Evolutionary conservation across 2,329 filamentous ascomycete species (phyloP), one percentile per base, ranked within the genome.

Genomic region (Cladophialophora chaetospira): DNA sequence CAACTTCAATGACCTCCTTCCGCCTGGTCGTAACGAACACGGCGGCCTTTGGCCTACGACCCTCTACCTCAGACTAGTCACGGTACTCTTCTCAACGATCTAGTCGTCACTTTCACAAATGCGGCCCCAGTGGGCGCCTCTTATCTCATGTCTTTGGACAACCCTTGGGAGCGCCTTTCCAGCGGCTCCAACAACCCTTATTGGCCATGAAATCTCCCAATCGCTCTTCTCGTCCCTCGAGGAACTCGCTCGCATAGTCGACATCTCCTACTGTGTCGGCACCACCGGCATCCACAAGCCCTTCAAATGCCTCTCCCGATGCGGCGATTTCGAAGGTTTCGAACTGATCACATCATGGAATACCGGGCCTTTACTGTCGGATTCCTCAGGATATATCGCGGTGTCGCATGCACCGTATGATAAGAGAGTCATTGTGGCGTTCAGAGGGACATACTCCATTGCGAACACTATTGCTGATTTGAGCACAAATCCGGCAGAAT

Each of bases 181-280:
- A 23, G 45, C 57, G 26, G 40, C 26, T 8, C 26, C 42, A 28
- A 51, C 44, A 35, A 38, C 54, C n/a, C 48, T 42, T 33, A 29
- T 49, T 23, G 49, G 40, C 40, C 35, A 52, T 26, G 48, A 53
- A 26, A 55, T 94, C 54, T 86, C 88, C 3, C 68, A 74, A 25
- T 68, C 77, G 21, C 80, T 97, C 60, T 97, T 96, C 74, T 77
- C 82, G 57, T 86, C 89, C 15, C 84, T 99, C 11, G 91, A 97
- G 73, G 89, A 96, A 67, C 79, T 93, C 53, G 85, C 93, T n/a
- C 87, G 92, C 52, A 82, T 97, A 23, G 93, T 97, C 61, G 94
- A 99, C 71, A 94, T 97, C 58, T 80, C 91, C 45, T 97, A 97
- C 75, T 99, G 94, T 72, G 89, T 97, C 57, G 91, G 92, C 60